Base-by-base conservation (phyloP, 2,329 filamentous ascomycete species). In the Diaporthe batatas region DNA sequence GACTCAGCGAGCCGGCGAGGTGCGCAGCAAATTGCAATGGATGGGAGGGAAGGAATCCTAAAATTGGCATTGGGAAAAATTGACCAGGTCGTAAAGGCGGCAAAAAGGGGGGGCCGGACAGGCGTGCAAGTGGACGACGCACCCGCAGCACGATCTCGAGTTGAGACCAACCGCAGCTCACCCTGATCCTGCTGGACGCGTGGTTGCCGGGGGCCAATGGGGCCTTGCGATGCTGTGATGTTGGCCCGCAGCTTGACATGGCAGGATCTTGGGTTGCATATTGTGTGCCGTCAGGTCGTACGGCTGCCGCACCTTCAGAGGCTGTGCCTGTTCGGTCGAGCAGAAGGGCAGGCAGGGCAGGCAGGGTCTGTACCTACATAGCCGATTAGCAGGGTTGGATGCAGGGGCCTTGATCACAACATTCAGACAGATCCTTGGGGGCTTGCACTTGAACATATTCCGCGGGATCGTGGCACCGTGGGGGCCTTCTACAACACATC, bases 31-130 rank as follows among this genome's bases (percentile, higher is more conserved):
- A 51, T 65, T 65, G 44, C 44, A 42, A 23, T 44, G 36, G 11
- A 39, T 14, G 36, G 36, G 25, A 49, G 25, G n/a, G 42, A 18
- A 39, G 62, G 44, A 65, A 25, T 65, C 62, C 62, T 51, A 51
- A 65, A 51, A 36, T 65, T 65, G 62, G 59, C 29, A 65, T 29
- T 44, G 42, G 42, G 42, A 36, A 49, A 65, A 51, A 65, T 65
- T 36, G n/a, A 42, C 18, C 7, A 44, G 44, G 44, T 65, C 44
- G 36, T 36, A 36, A 51, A 65, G 62, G 62, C 62, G 62, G 62
- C 44, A 51, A 51, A 65, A 65, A 39, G 44, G 59, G 58, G 58
- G 59, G 59, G 39, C 2, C 58, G 8, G 44, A 14, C 11, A 44
- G 23, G 10, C n/a, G 42, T 64, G 59, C 42, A 25, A 34, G 59